Percentiles rank a stretch among this genome's conserved stretches.
Conservation (phyloP, 176 grass and related monocot genomes). For the Avena sativa region DNA sequence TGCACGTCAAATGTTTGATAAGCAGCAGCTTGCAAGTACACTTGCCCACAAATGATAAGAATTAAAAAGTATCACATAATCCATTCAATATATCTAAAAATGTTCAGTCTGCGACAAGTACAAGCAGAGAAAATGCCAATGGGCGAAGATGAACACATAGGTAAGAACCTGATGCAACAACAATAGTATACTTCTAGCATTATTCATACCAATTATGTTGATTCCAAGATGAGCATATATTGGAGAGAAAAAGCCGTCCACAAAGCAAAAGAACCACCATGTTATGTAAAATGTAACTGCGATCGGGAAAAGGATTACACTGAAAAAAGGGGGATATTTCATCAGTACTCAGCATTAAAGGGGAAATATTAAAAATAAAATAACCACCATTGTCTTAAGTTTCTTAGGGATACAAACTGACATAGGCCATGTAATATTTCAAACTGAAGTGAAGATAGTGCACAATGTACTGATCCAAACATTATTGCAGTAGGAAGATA, state of each 20-base stretch:
- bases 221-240: slow-evolving; percentile 78
- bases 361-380: neutral
- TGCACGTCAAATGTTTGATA: neutral
- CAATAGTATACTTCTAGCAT: neutral
- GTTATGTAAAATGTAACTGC: slow-evolving; percentile 87
- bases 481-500: neutral
- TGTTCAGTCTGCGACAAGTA: neutral
- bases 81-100: neutral
- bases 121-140: neutral
- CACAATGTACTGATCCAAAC: slow-evolving; percentile 28
- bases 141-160: slow-evolving; percentile 11
- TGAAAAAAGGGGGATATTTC: slow-evolving; percentile 37
- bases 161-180: slow-evolving; percentile 23
- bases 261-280: slow-evolving; percentile 87
- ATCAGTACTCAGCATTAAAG: slow-evolving; percentile 38
- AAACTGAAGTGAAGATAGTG: slow-evolving; percentile 13
- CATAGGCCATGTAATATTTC: slow-evolving; percentile 7
- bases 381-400: neutral
- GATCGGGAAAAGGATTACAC: slow-evolving; percentile 84
- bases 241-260: slow-evolving; percentile 86
- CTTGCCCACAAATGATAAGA: neutral
- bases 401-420: neutral
- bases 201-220: slow-evolving; percentile 70
- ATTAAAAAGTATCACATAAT: neutral
- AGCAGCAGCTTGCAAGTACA: neutral